These are phyloP conservation scores for Simmondsia chinensis DNA, from an alignment of 148 eudicot species.

Conservation along the genomic window DNA sequence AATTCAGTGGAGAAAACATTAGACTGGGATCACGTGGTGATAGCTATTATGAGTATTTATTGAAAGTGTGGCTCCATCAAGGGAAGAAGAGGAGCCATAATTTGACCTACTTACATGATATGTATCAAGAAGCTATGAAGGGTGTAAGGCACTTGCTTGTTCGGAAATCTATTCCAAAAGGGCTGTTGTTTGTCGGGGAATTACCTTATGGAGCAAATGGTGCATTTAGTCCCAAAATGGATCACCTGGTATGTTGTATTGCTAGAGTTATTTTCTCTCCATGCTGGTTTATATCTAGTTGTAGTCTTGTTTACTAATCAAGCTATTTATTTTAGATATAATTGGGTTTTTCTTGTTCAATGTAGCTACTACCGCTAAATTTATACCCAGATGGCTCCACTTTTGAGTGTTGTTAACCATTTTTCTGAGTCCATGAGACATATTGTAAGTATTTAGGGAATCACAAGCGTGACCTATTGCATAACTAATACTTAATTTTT, in stretches of 20 bases:
- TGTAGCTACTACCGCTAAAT: too few relatives aligned
- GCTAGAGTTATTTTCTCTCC: not conserved
- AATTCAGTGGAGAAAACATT: slow-evolving; percentile 78
- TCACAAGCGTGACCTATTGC: too few relatives aligned
- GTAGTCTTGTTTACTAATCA: not conserved
- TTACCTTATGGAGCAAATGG: slow-evolving; percentile 68
- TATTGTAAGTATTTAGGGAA: too few relatives aligned
- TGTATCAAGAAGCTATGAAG: slow-evolving; percentile 93
- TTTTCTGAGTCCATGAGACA: too few relatives aligned
- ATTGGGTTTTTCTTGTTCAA: too few relatives aligned
- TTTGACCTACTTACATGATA: slow-evolving; percentile 57
- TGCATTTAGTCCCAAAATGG: slow-evolving; percentile 89
- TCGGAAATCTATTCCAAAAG: slow-evolving; percentile 67
- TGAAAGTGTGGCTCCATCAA: slow-evolving; percentile 92
- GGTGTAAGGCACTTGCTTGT: slow-evolving; percentile 88
- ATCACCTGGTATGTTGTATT: slow-evolving; percentile 68
- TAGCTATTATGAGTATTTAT: slow-evolving; percentile 94
- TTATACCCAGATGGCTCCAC: too few relatives aligned
- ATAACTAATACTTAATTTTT: too few relatives aligned
- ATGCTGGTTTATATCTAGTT: not conserved
- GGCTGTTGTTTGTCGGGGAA: slow-evolving; percentile 83
- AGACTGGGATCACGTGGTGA: slow-evolving; percentile 97
- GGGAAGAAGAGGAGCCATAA: slow-evolving; percentile 33
- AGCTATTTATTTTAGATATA: too few relatives aligned
- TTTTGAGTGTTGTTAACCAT: too few relatives aligned